phyloP scores from a whole-genome alignment of 2,329 filamentous ascomycete genomes.

The Parascedosporium putredinis region DNA sequence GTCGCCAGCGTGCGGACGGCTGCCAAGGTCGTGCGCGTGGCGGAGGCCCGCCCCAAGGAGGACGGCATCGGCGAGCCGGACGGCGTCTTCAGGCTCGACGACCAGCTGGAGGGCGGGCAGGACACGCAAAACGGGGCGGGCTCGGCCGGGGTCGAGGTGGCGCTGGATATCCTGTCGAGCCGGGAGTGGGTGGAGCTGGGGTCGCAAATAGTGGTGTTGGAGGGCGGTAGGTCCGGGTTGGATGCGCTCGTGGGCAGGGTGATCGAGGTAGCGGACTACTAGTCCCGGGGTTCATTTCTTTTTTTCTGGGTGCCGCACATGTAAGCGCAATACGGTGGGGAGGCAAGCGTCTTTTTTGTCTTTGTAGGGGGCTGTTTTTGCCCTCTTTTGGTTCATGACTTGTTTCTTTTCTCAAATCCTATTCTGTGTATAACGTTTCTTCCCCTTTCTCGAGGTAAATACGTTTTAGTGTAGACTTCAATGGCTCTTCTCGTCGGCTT shows the following conservation, averaged over 20 bases:
- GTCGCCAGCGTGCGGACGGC: constrained; percentile 77
- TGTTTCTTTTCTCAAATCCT: no score
- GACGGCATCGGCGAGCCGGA: constrained; percentile 39
- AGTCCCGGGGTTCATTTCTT: not conserved
- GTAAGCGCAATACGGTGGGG: no score
- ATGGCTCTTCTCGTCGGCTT: not conserved
- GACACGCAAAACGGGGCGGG: constrained; percentile 12
- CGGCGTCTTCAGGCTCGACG: constrained; percentile 48
- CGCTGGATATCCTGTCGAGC: constrained; percentile 56
- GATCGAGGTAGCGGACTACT: constrained; percentile 46
- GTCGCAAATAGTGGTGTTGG: constrained; percentile 59
- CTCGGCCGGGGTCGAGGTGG: constrained; percentile 36
- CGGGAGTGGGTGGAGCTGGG: constrained; percentile 67
- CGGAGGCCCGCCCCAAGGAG: constrained; percentile 20
- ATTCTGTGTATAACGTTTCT: no score
- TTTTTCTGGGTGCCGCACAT: no score
- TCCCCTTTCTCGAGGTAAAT: no score
- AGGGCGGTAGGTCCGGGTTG: constrained; percentile 57
- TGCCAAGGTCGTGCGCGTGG: constrained; percentile 58
- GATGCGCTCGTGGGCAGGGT: constrained; percentile 65
- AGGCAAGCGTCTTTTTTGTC: no score
- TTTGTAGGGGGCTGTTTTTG: no score
- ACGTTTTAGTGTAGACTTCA: no score
- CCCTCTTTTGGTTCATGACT: no score
- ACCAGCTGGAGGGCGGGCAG: constrained; percentile 27